Evolutionary conservation across 75 land plant species (phyloP).

Genomic region (Larix kaempferi): DNA sequence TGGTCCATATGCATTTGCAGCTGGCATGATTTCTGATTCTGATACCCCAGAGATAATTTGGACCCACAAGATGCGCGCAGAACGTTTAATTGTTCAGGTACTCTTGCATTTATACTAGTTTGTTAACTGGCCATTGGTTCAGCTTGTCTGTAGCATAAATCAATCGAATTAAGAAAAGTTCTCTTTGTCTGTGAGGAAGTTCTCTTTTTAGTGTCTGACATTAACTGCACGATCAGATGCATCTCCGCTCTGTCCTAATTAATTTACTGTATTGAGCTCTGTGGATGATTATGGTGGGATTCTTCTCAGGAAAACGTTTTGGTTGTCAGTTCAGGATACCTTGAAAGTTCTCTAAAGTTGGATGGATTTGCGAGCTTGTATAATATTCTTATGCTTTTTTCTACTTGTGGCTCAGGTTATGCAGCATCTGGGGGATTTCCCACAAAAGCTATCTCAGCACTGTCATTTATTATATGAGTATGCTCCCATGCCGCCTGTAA

Average conservation of each 20-base stretch:
- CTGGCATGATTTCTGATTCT: conserved; percentile 98
- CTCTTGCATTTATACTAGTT: background rate
- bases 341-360: background rate
- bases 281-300: background rate
- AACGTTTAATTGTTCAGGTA: conserved; percentile 96
- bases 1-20: conserved; percentile 95
- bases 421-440: conserved; percentile 99
- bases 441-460: conserved; percentile 94
- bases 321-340: background rate
- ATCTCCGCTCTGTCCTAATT: background rate
- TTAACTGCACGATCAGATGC: background rate
- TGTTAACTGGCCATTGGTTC: background rate
- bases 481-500: conserved; percentile 99
- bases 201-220: background rate
- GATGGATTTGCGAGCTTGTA: background rate
- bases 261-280: background rate
- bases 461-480: conserved; percentile 97
- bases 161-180: background rate
- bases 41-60: conserved; percentile 99
- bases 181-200: background rate
- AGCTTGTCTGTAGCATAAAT: background rate
- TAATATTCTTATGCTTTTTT: conserved; percentile 1
- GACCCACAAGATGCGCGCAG: conserved; percentile 99
- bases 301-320: background rate
- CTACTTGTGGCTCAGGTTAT: conserved; percentile 53